Conservation (phyloP, 2,329 filamentous ascomycete species). For the Pyricularia sp. region DNA sequence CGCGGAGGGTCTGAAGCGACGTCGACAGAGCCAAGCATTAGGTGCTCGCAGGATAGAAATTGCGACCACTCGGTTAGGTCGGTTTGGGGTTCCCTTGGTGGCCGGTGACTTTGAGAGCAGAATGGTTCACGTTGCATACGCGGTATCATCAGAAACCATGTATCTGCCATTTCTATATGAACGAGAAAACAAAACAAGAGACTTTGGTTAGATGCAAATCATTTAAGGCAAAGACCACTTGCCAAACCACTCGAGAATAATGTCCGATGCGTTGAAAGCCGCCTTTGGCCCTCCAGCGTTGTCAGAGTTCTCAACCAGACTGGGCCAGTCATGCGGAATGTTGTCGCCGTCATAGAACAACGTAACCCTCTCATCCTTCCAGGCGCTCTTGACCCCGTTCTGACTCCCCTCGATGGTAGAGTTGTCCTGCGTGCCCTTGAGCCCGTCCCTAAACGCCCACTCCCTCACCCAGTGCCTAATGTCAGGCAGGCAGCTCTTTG, state of each 20-base stretch:
- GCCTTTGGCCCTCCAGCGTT: neutral
- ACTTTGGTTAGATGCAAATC: neutral
- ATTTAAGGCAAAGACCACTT: neutral
- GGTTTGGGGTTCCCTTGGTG: too few species aligned
- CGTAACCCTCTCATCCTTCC: neutral
- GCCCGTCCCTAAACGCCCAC: conserved; percentile 29
- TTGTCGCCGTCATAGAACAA: conserved; percentile 1
- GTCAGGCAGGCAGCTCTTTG: conserved; percentile 28
- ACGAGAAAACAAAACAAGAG: neutral
- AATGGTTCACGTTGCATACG: neutral
- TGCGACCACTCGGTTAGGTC: too few species aligned
- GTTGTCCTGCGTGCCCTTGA: neutral
- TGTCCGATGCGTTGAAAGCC: conserved; percentile 2
- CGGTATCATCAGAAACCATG: neutral
- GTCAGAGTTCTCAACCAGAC: conserved; percentile 1
- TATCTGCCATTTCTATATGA: neutral
- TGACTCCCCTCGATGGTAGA: neutral
- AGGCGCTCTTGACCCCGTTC: neutral
- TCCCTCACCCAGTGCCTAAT: conserved; percentile 30
- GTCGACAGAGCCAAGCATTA: neutral
- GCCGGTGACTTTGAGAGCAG: neutral
- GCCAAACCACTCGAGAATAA: neutral
- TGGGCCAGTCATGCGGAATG: conserved; percentile 5
- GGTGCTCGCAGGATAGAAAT: too few species aligned
- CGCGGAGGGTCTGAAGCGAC: neutral